Evolutionary conservation across 345 rosid genomes (phyloP).

Genomic region (Heritiera littoralis): DNA sequence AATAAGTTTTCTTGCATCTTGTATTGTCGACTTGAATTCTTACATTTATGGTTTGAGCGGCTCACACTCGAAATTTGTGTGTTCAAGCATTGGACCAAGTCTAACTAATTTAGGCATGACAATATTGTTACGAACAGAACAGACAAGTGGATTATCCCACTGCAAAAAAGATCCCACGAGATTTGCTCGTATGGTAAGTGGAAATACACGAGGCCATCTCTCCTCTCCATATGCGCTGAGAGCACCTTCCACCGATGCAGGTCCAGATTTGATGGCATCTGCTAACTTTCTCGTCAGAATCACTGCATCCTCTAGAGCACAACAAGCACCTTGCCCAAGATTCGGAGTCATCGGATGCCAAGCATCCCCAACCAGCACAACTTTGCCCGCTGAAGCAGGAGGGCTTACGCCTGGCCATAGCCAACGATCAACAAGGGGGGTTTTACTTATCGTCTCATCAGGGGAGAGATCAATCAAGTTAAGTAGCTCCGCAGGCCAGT

Average conservation of each 20-base stretch:
- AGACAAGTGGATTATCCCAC: conserved; percentile 79
- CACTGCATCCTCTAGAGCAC: conserved; percentile 84
- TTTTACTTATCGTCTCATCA: conserved; percentile 67
- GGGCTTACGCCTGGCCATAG: conserved; percentile 75
- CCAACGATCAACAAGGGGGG: conserved; percentile 89
- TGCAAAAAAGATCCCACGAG: conserved; percentile 81
- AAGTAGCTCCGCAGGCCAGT: conserved; percentile 67
- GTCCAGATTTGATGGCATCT: conserved; percentile 42
- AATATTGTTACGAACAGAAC: conserved; percentile 61
- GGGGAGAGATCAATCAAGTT: conserved; percentile 63
- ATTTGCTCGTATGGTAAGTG: conserved; percentile 69
- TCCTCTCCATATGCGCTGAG: conserved; percentile 66
- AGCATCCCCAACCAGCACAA: conserved; percentile 83
- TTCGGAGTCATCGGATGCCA: conserved; percentile 99
- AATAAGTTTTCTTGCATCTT: neutral
- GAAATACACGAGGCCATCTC: conserved; percentile 78
- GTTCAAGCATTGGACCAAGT: conserved; percentile 76
- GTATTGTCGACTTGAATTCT: conserved; percentile 6
- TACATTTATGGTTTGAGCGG: conserved; percentile 42
- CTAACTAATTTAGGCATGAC: conserved; percentile 67
- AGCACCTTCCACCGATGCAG: conserved; percentile 51
- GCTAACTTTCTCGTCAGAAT: conserved; percentile 72
- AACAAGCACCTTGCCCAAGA: conserved; percentile 90
- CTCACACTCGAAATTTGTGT: conserved; percentile 78
- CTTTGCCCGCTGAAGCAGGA: conserved; percentile 57